Evolutionary conservation across 768 basidiomycete species (phyloP), one percentile per base, ranked within the genome.

Genomic region (Favolaschia claudopus): DNA sequence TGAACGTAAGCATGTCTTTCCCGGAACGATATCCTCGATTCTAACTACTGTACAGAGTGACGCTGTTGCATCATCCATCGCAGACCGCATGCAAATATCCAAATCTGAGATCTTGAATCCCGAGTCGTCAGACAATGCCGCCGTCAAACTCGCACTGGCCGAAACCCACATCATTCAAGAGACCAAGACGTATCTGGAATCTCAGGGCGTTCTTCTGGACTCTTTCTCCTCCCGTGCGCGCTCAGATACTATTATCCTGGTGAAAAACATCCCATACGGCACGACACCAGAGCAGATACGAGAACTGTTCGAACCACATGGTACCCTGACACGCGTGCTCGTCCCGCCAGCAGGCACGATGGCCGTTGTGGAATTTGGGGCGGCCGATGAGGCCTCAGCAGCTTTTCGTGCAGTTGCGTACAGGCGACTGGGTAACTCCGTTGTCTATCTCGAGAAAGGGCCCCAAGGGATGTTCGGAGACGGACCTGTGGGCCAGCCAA

Each of bases 151-250:
- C 34, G 96, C 97, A 0, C 80, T 99, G 34, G 96, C 97, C 0
- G 97, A 99, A 74, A 97, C 97, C 17, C 93, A 95, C 65, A 87
- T 99, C 73, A 95, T 99, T 55, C 86, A 92, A 58, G 96, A 99
- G 73, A 99, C 96, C 1, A 97, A 96, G 69, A 75, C 87, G 0
- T 97, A 93, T 73, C 85, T 98, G 17, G 93, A 95, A 69, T 81
- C 84, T 3, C 86, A 91, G 55, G 90, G 90, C 15, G 86, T 92
- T 55, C 70, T 86, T 19, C 73, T 91, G 1, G 79, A 84, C 3
- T 79, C 86, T 0, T 88, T 91, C 63, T 78, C 81, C 4, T 74
- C 81, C 1, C 74, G 74, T 13, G 76, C 76, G 4, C 81, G 85
- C 14, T 96, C 94, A 0, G 86, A 91, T 66, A 96, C 92, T 0